Evolutionary conservation across 2,329 filamentous ascomycete genomes (phyloP).

Genomic region (Elsinoe australis): DNA sequence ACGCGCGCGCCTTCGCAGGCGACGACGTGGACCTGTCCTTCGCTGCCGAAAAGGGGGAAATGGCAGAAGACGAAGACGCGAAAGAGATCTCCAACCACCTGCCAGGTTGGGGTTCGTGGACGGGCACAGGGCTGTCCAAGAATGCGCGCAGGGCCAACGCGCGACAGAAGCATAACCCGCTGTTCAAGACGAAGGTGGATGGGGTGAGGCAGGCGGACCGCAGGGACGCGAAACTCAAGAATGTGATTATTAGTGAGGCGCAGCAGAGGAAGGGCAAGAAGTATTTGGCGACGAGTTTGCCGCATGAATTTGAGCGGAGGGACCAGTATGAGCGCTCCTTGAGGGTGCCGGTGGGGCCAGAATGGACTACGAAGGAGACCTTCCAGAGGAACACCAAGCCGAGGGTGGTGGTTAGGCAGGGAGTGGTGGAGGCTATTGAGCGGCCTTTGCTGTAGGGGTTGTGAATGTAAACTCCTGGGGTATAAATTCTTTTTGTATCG

Average conservation of each 20-base stretch:
- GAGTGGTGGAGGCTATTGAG: slow-evolving; percentile 78
- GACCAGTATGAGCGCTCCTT: slow-evolving; percentile 87
- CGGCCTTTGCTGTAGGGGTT: slow-evolving; percentile 54
- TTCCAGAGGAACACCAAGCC: slow-evolving; percentile 88
- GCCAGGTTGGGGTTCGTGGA: slow-evolving; percentile 90
- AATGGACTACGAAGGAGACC: slow-evolving; percentile 94
- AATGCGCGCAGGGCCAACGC: slow-evolving; percentile 58
- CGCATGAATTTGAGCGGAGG: slow-evolving; percentile 79
- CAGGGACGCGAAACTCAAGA: slow-evolving; percentile 72
- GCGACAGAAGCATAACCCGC: slow-evolving; percentile 42
- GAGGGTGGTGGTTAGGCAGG: slow-evolving; percentile 81
- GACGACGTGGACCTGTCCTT: slow-evolving; percentile 79
- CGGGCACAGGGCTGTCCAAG: slow-evolving; percentile 71
- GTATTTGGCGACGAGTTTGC: slow-evolving; percentile 75
- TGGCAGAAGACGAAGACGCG: slow-evolving; percentile 69
- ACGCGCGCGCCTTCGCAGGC: slow-evolving; percentile 74
- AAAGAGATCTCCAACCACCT: slow-evolving; percentile 76
- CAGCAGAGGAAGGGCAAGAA: slow-evolving; percentile 81
- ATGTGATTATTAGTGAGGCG: slow-evolving; percentile 91
- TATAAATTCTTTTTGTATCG: background rate
- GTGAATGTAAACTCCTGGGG: background rate
- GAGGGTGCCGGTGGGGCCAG: slow-evolving; percentile 77
- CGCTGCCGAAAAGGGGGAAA: slow-evolving; percentile 65
- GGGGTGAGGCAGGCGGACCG: slow-evolving; percentile 70
- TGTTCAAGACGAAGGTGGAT: slow-evolving; percentile 53